phyloP scores from a whole-genome alignment of 495 filamentous ascomycete genomes.

The Tetracladium setigerum region DNA sequence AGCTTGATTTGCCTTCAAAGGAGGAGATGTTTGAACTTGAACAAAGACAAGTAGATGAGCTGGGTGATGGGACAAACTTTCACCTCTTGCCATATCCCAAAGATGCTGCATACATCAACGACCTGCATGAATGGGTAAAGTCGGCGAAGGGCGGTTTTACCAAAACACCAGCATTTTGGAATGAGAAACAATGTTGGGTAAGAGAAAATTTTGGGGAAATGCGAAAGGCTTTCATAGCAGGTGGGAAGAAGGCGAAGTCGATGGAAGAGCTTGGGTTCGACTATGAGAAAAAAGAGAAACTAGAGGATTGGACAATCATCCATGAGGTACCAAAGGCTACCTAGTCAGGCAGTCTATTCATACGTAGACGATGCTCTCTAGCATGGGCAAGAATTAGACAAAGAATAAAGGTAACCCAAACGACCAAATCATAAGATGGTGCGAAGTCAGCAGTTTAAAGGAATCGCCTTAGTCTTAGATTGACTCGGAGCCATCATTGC shows the following conservation, averaged over 20 bases:
- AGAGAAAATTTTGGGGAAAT: slow-evolving; percentile 47
- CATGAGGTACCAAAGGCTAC: too few relatives aligned
- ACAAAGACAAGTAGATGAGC: slow-evolving; percentile 7
- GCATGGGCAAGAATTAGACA: too few relatives aligned
- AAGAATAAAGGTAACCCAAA: too few relatives aligned
- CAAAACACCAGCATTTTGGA: slow-evolving; percentile 62
- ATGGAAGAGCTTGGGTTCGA: slow-evolving; percentile 55
- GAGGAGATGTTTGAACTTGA: slow-evolving; percentile 65
- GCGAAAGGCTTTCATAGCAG: slow-evolving; percentile 32
- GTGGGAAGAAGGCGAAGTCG: slow-evolving; percentile 29
- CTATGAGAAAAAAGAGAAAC: slow-evolving; percentile 33
- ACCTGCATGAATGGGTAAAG: slow-evolving; percentile 36
- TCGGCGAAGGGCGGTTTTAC: slow-evolving; percentile 25
- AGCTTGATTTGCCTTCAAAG: slow-evolving; percentile 52
- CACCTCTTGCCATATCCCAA: slow-evolving; percentile 63
- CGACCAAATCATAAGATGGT: too few relatives aligned
- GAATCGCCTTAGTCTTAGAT: too few relatives aligned
- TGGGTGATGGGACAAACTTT: slow-evolving; percentile 38
- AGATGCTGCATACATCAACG: slow-evolving; percentile 76
- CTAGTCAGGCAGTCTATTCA: too few relatives aligned
- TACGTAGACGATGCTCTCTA: too few relatives aligned
- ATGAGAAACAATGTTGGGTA: slow-evolving; percentile 55
- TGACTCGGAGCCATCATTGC: too few relatives aligned
- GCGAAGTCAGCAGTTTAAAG: too few relatives aligned
- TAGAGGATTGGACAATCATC: too few relatives aligned